Base-by-base conservation (phyloP, 2,329 filamentous ascomycete genomes). In the Gnomoniopsis sp. region DNA sequence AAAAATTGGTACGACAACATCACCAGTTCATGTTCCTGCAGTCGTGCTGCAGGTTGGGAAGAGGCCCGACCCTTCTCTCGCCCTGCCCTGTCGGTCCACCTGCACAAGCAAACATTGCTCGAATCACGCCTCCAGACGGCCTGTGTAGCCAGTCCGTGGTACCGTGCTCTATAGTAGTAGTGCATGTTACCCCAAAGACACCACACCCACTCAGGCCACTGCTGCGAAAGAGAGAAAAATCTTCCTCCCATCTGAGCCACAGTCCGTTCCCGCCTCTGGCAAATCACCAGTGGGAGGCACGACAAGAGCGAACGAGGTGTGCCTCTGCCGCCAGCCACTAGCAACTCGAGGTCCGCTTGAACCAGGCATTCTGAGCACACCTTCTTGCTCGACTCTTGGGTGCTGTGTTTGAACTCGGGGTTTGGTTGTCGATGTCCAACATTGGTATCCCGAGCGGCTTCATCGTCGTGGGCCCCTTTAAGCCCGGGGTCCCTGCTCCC, bases 41-140 rank as follows among this genome's bases (percentile, higher is more conserved):
- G 51, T 47, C 23, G 47, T 33, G 51, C 51, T 47, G 51, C 51
- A 53, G 52, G 14, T 46, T 36, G 52, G 26, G 52, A n/a, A 54
- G 26, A 54, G 43, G 52, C 30, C 51, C 51, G 51, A 21, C 26
- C 51, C 51, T 47, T 49, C 23, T 33, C 30, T 26, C 21, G 6
- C 22, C 8, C 46, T 7, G 10, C 14, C 21, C 46, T 12, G 17
- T 23, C 23, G 4, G 19, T 48, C 4, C 21, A 41, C 36, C 41
- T 15, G 36, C 36, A 41, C 36, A 41, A 41, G 36, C 36, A 41
- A 44, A 44, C 41, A 19, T 47, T 23, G 6, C 44, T 21, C 19
- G 19, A 14, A 47, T 3, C 6, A 44, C 41, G 11, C 19, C 3
- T 17, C 36, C 36, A 41, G 36, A 3, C 4, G 12, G 41, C 41